Conservation (phyloP, 805 yeast species). For the Ogataea chonburiensis region DNA sequence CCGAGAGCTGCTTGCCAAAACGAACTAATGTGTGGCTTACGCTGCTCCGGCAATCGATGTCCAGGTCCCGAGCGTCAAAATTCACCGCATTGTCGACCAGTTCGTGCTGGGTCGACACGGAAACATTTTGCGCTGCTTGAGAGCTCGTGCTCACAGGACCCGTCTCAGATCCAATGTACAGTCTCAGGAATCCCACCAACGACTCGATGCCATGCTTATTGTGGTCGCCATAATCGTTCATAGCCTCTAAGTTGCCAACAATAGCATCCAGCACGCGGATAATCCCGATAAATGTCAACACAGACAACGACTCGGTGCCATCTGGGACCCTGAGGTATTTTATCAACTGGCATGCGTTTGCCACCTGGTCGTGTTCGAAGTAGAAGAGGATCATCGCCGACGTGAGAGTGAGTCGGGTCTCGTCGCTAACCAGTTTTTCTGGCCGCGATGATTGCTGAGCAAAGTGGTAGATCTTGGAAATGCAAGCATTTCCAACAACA, state of each 20-base stretch:
- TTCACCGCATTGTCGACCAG: constrained; percentile 14
- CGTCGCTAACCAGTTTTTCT: constrained; percentile 26
- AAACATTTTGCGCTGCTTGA: too few species aligned
- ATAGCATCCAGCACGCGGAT: constrained; percentile 26
- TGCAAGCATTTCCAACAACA: constrained; percentile 12
- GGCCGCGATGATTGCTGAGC: constrained; percentile 14
- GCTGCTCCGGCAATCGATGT: constrained; percentile 31
- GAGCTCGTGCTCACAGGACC: neutral
- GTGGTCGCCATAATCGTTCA: constrained; percentile 16
- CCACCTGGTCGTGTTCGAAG: constrained; percentile 21
- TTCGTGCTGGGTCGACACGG: too few species aligned
- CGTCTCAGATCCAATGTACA: constrained; percentile 22
- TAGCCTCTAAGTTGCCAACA: constrained; percentile 13
- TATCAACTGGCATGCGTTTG: constrained; percentile 26
- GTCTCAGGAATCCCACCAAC: constrained; percentile 23
- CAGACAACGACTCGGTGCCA: constrained; percentile 25
- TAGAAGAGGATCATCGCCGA: constrained; percentile 33
- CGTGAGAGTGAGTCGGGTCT: constrained; percentile 31
- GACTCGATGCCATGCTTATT: constrained; percentile 24
- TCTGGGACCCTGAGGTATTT: constrained; percentile 24
- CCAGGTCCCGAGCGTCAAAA: constrained; percentile 26
- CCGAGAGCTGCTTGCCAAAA: constrained; percentile 30
- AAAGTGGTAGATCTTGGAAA: constrained; percentile 18
- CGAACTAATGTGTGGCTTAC: constrained; percentile 30
- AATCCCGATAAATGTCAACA: constrained; percentile 31